These are phyloP conservation scores for Fomitopsis pinicola DNA, from an alignment of 1,284 basidiomycete species.

Conservation along the genomic window DNA sequence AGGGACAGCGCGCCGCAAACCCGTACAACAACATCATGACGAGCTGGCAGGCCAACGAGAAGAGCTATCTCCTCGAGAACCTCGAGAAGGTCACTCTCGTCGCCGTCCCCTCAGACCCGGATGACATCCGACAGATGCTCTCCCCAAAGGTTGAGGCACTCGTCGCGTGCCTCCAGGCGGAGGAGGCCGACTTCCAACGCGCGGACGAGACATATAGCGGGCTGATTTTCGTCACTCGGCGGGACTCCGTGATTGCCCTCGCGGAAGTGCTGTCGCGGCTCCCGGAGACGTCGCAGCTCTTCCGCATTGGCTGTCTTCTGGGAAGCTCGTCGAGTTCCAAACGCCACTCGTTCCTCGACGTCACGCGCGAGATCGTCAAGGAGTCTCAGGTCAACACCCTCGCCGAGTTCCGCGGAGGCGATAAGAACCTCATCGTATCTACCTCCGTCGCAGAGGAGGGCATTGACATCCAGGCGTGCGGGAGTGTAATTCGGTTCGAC, in stretches of 20 bases:
- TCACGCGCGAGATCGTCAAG: conserved; percentile 53
- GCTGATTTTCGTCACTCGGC: conserved; percentile 70
- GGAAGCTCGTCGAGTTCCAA: conserved; percentile 56
- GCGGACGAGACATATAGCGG: conserved; percentile 58
- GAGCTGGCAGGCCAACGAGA: conserved; percentile 54
- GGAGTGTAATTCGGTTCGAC: conserved; percentile 73
- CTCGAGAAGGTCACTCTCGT: conserved; percentile 39
- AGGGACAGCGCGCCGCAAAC: conserved; percentile 41
- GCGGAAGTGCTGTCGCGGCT: conserved; percentile 55
- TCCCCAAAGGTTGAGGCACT: conserved; percentile 58
- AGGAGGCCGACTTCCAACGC: conserved; percentile 50
- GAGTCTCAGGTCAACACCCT: conserved; percentile 52
- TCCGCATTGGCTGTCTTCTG: conserved; percentile 56
- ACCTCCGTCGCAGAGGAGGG: conserved; percentile 85
- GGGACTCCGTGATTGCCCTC: conserved; percentile 66
- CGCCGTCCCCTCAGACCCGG: conserved; percentile 43
- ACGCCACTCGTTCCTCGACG: conserved; percentile 61
- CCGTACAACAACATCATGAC: conserved; percentile 46
- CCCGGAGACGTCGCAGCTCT: conserved; percentile 44
- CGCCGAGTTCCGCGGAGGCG: conserved; percentile 61
- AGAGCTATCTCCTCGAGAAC: conserved; percentile 49
- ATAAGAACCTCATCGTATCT: conserved; percentile 71
- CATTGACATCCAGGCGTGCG: conserved; percentile 77
- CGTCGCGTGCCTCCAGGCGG: conserved; percentile 46
- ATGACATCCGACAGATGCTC: conserved; percentile 44